phyloP scores from a whole-genome alignment of 2,329 filamentous ascomycete genomes.

The Chalara sp. region DNA sequence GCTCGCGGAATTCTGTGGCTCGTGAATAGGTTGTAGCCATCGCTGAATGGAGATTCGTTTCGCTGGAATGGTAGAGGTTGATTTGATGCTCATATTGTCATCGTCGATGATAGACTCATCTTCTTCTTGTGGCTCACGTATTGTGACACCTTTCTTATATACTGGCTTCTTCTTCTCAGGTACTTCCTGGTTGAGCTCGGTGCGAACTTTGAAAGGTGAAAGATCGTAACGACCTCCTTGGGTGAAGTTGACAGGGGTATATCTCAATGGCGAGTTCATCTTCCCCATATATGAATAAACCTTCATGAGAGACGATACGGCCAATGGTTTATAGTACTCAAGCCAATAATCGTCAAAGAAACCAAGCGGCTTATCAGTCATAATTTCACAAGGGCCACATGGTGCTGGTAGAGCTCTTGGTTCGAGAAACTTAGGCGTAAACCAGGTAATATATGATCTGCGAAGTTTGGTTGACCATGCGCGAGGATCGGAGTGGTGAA shows the following conservation, averaged over 20 bases:
- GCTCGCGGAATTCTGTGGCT: constrained; percentile 12
- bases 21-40: constrained; percentile 49
- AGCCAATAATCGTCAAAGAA: constrained; percentile 93
- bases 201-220: constrained; percentile 80
- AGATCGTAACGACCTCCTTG: constrained; percentile 73
- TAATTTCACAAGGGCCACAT: constrained; percentile 10
- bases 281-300: constrained; percentile 73
- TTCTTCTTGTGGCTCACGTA: constrained; percentile 47
- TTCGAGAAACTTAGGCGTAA: constrained; percentile 64
- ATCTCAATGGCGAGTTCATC: constrained; percentile 83
- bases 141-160: constrained; percentile 61
- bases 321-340: constrained; percentile 88
- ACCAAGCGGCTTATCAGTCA: constrained; percentile 24
- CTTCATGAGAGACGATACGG: constrained; percentile 82
- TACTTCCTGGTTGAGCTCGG: constrained; percentile 50
- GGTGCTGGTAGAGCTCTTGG: constrained; percentile 36
- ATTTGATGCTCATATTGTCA: constrained; percentile 35
- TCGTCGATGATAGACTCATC: constrained; percentile 29
- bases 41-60: constrained; percentile 49
- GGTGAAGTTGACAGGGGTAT: constrained; percentile 68
- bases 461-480: constrained; percentile 56
- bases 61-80: constrained; percentile 33
- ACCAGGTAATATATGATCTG: constrained; percentile 85
- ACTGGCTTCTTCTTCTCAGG: constrained; percentile 50
- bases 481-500: constrained; percentile 82